Conservation (phyloP, 1,284 basidiomycete species). For the Coniferiporia weirii region DNA sequence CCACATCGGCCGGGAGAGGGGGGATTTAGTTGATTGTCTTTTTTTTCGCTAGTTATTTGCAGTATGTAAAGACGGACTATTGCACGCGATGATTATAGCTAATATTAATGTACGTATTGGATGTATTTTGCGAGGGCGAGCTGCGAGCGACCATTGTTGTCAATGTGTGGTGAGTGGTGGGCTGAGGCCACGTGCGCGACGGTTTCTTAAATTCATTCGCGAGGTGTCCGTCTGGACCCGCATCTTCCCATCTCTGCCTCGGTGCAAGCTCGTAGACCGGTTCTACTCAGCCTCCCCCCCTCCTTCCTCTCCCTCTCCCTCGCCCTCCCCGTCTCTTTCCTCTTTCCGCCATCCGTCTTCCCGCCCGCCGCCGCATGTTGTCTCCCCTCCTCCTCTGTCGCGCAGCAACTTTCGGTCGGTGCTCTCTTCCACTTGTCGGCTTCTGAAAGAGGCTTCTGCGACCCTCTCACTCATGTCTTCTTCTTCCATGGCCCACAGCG, state of each 20-base stretch:
- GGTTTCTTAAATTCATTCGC: too few relatives aligned
- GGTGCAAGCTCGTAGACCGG: background rate
- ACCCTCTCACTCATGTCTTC: background rate
- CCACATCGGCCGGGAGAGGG: background rate
- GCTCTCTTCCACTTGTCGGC: constrained; percentile 2
- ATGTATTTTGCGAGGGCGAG: background rate
- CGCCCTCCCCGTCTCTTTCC: constrained; percentile 1
- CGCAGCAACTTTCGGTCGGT: constrained; percentile 39
- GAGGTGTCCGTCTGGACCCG: too few relatives aligned
- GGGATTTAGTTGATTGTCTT: background rate
- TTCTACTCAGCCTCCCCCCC: background rate
- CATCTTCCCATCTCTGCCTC: background rate
- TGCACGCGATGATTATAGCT: constrained; percentile 4
- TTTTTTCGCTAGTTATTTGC: background rate
- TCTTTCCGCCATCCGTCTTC: constrained; percentile 22
- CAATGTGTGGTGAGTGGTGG: too few relatives aligned
- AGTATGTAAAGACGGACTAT: background rate
- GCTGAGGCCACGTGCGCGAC: too few relatives aligned
- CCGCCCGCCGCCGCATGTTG: constrained; percentile 25
- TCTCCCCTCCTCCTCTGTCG: constrained; percentile 25
- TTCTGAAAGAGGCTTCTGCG: too few relatives aligned
- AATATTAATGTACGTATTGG: constrained; percentile 2
- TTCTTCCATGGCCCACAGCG: constrained; percentile 32
- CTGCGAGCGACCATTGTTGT: too few relatives aligned
- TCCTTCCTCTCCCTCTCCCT: background rate